Base-by-base conservation (phyloP, 371 early-diverging fungal species). In the Lichtheimia hyalospora region DNA sequence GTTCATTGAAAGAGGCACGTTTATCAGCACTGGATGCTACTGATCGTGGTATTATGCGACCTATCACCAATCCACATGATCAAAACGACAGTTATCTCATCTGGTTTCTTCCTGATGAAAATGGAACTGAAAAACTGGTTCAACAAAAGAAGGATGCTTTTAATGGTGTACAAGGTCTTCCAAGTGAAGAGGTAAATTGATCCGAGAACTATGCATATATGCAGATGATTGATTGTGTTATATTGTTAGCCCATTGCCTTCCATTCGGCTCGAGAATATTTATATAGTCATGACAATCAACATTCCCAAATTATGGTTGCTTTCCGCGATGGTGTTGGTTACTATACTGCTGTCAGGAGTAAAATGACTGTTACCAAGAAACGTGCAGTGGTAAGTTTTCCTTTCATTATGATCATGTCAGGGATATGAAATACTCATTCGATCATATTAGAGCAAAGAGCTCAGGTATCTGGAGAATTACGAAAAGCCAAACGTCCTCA, bases 21-120 rank as follows among this genome's bases (percentile, higher is more conserved):
- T 28, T 52, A 12, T 51, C 60, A 15, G 60, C 52, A 6, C n/a
- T 16, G 23, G 81, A 79, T 69, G 84, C 54, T n/a, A 79, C 82
- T 1, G 77, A 83, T 20, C 81, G 76, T 53, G 85, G 86, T 49
- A 80, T 85, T 41, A 64, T 87, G 62, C 74, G 77, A 40, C 84
- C 86, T 0, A 71, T 88, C 60, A 73, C 81, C 48, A 77, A 79
- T 51, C 79, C 77, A 64, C 56, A 85, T 66, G 76, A 84, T 68
- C 60, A 81, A 64, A 63, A 69, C 52, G 67, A 84, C 67, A 72
- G 68, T 6, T 81, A 75, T 48, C 59, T 81, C 27, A 76, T 74
- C 1, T 77, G 78, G 75, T 81, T 75, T 61, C 63, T 81, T 53
- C 81, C 81, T 49, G 71, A 81, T 42, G 52, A 63, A 23, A 67